Base-by-base conservation (phyloP, 495 filamentous ascomycete genomes). In the Talaromyces ruber region DNA sequence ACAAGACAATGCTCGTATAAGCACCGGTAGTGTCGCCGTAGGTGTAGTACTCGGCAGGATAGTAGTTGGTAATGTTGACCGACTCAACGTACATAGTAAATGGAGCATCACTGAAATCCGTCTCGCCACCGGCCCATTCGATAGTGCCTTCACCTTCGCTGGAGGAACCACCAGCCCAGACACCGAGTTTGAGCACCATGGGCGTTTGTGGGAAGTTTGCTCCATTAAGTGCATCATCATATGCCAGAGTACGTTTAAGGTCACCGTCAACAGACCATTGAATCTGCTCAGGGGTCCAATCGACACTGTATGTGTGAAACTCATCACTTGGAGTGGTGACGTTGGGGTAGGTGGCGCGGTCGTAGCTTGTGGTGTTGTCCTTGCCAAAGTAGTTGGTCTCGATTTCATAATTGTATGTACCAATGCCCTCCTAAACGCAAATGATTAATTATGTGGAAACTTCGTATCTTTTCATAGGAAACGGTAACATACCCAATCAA, bases 321-420 rank as follows among this genome's bases (percentile, higher is more conserved):
- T 77, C 70, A n/a, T 72, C 77, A 65, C 88, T 82, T 28, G 90
- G 84, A 65, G 85, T 83, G 8, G 75, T 72, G 30, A 83, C 79
- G 2, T 67, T 61, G 63, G 82, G 78, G 60, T 77, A 76, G 37
- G 69, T 70, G 14, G 84, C 88, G 39, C 89, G 88, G 71, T 92
- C 83, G 71, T 90, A 92, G 4, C 81, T 81, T 3, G 80, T 77
- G 0, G 88, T 90, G 54, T 88, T 83, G 6, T 90, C 91, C 72
- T 94, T 92, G 70, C 89, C 87, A 68, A 94, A 96, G 74, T 91
- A 96, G 70, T 96, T 92, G 61, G 84, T 87, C 74, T 95, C 88
- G 4, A 92, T 86, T 58, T 83, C 74, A 61, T 63, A 73, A 54
- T 74, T 66, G 64, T 82, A 79, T 26, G 75, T 76, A 59, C 86